These are phyloP conservation scores for Hibiscus trionum DNA, from an alignment of 345 rosid genomes.

Conservation along the genomic window DNA sequence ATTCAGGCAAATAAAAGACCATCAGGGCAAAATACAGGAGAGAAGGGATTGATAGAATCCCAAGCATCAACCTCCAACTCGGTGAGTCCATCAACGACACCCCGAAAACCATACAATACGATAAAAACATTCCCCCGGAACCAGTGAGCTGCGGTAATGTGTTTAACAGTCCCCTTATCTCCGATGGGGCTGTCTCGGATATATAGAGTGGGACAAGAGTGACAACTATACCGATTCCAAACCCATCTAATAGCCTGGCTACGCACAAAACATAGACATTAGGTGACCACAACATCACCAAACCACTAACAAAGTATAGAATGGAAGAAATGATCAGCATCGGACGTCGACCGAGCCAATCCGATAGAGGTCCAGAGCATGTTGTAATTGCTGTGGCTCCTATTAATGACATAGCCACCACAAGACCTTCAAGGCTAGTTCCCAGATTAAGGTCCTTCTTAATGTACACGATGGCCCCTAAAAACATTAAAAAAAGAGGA, in stretches of 20 bases:
- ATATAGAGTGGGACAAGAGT: constrained; percentile 85
- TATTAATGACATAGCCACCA: constrained; percentile 87
- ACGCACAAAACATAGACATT: constrained; percentile 38
- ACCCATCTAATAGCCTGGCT: constrained; percentile 81
- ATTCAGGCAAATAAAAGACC: constrained; percentile 86
- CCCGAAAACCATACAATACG: constrained; percentile 49
- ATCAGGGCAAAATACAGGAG: constrained; percentile 52
- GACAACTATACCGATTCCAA: constrained; percentile 84
- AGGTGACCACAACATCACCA: constrained; percentile 77
- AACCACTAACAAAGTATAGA: constrained; percentile 73
- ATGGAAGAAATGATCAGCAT: constrained; percentile 74
- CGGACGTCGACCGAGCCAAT: constrained; percentile 90
- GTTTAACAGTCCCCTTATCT: constrained; percentile 78
- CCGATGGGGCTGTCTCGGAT: constrained; percentile 95
- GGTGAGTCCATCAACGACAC: constrained; percentile 68
- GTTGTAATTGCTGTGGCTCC: constrained; percentile 89
- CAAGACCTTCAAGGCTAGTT: constrained; percentile 71
- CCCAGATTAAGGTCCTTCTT: constrained; percentile 56
- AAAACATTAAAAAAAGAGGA: constrained; percentile 1
- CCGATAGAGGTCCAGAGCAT: constrained; percentile 86
- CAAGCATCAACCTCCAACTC: constrained; percentile 92
- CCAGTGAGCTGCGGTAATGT: constrained; percentile 94
- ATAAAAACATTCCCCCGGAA: constrained; percentile 74
- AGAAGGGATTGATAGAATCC: constrained; percentile 82
- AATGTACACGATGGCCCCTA: constrained; percentile 80